Base-by-base conservation (phyloP, 108 stramenopile genomes). In the Nannochloropsis salina region DNA sequence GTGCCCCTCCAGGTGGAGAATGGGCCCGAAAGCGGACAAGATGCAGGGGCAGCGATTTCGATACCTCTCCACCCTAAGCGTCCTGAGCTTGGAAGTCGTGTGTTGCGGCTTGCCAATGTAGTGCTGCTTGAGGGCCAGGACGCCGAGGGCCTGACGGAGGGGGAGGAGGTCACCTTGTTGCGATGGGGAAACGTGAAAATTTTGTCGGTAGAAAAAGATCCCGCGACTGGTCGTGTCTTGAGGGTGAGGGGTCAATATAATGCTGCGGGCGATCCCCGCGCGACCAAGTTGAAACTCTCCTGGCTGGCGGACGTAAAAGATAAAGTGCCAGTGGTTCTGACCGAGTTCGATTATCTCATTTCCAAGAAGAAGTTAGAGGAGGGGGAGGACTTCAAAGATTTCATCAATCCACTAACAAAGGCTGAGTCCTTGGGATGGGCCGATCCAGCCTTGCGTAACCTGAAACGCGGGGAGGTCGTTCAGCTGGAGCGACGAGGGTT, bases 401-500 rank as follows among this genome's bases (percentile, higher is more conserved):
- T 91, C 90, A 92, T 99, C 88, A 98, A 97, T 91, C 94, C 95
- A 3, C 89, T 89, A 74, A 96, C 95, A 45, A 90, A 94, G 85
- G 95, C 61, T 0, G 61, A 74, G 61, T 74, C 61, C 20, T 92
- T 93, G 84, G 89, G 44, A 6, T 21, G 91, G 44, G 91, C 44
- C 20, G 91, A 92, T 82, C 87, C 91, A 41, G 82, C 83, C n/a
- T 85, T 92, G n/a, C 88, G 90, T 83, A 84, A 81, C 79, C 42
- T 90, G 41, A 84, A 83, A 11, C 85, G 80, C 80, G 92, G 96
- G 85, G 95, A 97, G 21, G 94, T 99, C 80, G 94, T 99, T 83
- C 98, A 99, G 92, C 91, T 99, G 74, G 97, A 98, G 89, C 94
- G 99, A 83, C 93, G 98, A 84, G 99, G 98, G 31, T 97, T 95